These are phyloP conservation scores for Candida nonsorbophila DNA, from an alignment of 805 yeast genomes.

Conservation along the genomic window DNA sequence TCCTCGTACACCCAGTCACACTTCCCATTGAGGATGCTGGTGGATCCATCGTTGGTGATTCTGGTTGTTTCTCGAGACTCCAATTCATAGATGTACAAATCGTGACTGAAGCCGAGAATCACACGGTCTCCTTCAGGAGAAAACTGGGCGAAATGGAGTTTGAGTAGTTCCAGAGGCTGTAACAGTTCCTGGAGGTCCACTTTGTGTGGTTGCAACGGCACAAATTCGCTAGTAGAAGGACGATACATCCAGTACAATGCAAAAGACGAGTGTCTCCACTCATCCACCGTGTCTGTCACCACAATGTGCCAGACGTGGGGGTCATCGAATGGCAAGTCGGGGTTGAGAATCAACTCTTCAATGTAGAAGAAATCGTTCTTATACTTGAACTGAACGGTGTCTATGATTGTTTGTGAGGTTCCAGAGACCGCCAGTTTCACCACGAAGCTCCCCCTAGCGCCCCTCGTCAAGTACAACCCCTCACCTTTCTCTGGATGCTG, in stretches of 20 bases:
- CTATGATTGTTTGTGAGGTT: conserved; percentile 18
- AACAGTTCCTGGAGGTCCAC: conserved; percentile 2
- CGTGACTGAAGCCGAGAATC: conserved; percentile 51
- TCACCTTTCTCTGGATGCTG: conserved; percentile 24
- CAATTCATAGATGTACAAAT: conserved; percentile 47
- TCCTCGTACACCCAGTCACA: conserved; percentile 88
- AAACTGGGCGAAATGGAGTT: conserved; percentile 51
- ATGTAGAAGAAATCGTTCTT: conserved; percentile 31
- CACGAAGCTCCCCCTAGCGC: conserved; percentile 8
- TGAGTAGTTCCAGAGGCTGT: conserved; percentile 12
- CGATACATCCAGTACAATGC: conserved; percentile 33
- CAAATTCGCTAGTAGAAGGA: conserved; percentile 18
- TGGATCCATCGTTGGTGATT: conserved; percentile 50
- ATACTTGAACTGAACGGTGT: conserved; percentile 31
- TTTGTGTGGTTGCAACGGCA: conserved; percentile 25
- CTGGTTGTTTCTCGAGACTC: conserved; percentile 12
- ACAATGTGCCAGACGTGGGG: conserved; percentile 44
- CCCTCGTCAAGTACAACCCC: conserved; percentile 9
- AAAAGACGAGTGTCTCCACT: conserved; percentile 39
- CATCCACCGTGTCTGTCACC: conserved; percentile 40
- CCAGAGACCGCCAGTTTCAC: conserved; percentile 21
- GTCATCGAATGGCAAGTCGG: conserved; percentile 39
- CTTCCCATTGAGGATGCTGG: conserved; percentile 54
- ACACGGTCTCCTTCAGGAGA: conserved; percentile 57
- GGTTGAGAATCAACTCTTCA: conserved; percentile 30